Conservation (phyloP, 441 rosid species). For the Monsonia emarginata region DNA sequence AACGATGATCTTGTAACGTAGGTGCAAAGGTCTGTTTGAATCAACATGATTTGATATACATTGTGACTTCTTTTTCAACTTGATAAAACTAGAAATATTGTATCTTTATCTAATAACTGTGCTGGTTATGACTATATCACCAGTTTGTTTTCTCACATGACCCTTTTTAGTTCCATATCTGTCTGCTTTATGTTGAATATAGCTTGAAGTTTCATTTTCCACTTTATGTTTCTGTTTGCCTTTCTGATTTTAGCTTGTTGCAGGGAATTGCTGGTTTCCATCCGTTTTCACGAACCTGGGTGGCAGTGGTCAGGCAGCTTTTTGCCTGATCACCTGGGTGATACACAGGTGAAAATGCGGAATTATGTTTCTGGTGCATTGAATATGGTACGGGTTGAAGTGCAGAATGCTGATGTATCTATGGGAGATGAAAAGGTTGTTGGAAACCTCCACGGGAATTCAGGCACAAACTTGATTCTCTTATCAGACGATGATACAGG, state of each 20-base stretch:
- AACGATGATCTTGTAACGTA: background rate
- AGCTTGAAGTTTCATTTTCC: background rate
- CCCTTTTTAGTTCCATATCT: background rate
- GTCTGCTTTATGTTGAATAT: background rate
- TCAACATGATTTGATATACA: background rate
- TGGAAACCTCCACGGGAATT: conserved; percentile 64
- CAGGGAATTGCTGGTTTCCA: conserved; percentile 80
- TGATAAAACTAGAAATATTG: background rate
- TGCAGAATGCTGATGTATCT: conserved; percentile 83
- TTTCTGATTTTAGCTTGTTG: conserved; percentile 20
- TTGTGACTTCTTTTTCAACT: background rate
- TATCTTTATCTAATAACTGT: background rate
- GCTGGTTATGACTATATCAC: background rate
- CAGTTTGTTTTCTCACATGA: background rate
- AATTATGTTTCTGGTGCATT: conserved; percentile 58
- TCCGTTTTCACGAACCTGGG: conserved; percentile 84
- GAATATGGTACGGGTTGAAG: conserved; percentile 82
- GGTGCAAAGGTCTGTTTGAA: background rate
- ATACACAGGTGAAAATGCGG: conserved; percentile 86
- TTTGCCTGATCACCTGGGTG: conserved; percentile 89
- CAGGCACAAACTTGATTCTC: conserved; percentile 86
- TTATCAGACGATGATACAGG: conserved; percentile 88
- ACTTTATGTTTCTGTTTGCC: background rate
- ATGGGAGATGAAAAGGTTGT: conserved; percentile 62
- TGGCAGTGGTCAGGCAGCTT: conserved; percentile 99